These are phyloP conservation scores for Periconia sp. DNA, from an alignment of 2,329 filamentous ascomycete species.

Conservation along the genomic window DNA sequence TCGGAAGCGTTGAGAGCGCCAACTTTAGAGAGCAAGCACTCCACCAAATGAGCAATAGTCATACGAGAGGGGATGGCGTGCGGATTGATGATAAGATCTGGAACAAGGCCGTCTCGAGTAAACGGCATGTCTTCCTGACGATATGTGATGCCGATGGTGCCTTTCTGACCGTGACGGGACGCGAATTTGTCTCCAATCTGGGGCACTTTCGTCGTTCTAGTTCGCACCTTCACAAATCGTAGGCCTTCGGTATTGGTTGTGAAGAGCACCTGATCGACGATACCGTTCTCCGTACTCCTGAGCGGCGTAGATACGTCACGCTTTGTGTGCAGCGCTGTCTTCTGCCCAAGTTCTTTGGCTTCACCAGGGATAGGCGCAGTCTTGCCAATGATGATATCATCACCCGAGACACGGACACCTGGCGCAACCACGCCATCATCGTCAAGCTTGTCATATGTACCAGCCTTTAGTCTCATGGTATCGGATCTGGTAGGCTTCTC, in stretches of 20 bases:
- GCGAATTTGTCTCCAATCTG: slow-evolving; percentile 99
- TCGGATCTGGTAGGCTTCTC: slow-evolving; percentile 92
- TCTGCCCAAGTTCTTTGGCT: slow-evolving; percentile 89
- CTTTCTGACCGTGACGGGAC: slow-evolving; percentile 98
- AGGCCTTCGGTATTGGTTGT: slow-evolving; percentile 95
- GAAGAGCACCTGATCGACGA: slow-evolving; percentile 90
- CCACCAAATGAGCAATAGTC: slow-evolving; percentile 99
- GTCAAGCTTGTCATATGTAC: slow-evolving; percentile 96
- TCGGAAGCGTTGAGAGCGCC: slow-evolving; percentile 92
- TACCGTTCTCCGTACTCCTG: slow-evolving; percentile 94
- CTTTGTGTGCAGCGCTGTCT: slow-evolving; percentile 88
- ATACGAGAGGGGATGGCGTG: slow-evolving; percentile 99
- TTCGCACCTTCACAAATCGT: slow-evolving; percentile 96
- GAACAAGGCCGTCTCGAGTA: slow-evolving; percentile 85
- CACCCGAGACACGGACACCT: slow-evolving; percentile 91
- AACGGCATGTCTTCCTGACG: slow-evolving; percentile 99
- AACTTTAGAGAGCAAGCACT: slow-evolving; percentile 96
- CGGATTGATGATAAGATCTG: slow-evolving; percentile 98
- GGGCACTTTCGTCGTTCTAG: slow-evolving; percentile 95
- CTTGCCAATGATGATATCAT: slow-evolving; percentile 99
- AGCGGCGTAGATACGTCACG: slow-evolving; percentile 95
- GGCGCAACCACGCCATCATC: slow-evolving; percentile 95
- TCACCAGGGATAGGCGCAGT: slow-evolving; percentile 94
- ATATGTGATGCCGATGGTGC: slow-evolving; percentile 98
- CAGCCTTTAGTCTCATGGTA: slow-evolving; percentile 90